Base-by-base conservation (phyloP, 2,329 filamentous ascomycete genomes). In the Xylariaceae sp. region DNA sequence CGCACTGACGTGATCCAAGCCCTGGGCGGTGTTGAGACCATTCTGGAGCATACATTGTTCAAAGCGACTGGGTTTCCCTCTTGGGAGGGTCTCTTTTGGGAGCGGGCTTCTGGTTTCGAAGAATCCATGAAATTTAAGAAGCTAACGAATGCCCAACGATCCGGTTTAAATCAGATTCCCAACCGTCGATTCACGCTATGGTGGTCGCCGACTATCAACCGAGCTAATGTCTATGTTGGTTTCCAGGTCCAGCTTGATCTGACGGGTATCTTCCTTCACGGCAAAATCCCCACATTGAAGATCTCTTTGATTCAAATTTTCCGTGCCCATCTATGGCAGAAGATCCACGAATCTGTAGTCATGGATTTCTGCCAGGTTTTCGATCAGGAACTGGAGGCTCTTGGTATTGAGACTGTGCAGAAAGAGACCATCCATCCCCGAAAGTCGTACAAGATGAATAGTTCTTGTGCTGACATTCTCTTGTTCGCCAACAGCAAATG, bases 401-500 rank as follows among this genome's bases (percentile, higher is more conserved):
- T 99, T 3, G 92, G 92, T 34, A 96, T 99, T 54, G 94, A 99
- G 72, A 95, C 91, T 2, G 94, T 97, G 4, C 94, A 99, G 70
- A 99, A 99, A 73, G 94, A 99, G 76, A 97, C 94, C 0, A 99
- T 99, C 55, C 94, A 99, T 77, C 94, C 94, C 49, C 84, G 94
- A 83, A 99, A 99, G 75, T 96, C 91, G 4, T 99, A 99, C 83
- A 99, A 99, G 83, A 99, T 99, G 94, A 99, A 99, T 79, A 96
- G 92, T 66, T 97, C 92, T 54, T 97, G 94, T 67, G 94, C 95
- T 4, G 94, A 99, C 71, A 96, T 99, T 59, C 80, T 97, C 51
- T 81, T 99, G 9, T 99, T 99, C 68, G 92, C 94, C 36, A 95
- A 88, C 60, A 94, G 97, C 76, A 99, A 97, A 72, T 99, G 95